Evolutionary conservation across 805 yeast species (phyloP).

Genomic region (Helenozyma baotianmanensis): DNA sequence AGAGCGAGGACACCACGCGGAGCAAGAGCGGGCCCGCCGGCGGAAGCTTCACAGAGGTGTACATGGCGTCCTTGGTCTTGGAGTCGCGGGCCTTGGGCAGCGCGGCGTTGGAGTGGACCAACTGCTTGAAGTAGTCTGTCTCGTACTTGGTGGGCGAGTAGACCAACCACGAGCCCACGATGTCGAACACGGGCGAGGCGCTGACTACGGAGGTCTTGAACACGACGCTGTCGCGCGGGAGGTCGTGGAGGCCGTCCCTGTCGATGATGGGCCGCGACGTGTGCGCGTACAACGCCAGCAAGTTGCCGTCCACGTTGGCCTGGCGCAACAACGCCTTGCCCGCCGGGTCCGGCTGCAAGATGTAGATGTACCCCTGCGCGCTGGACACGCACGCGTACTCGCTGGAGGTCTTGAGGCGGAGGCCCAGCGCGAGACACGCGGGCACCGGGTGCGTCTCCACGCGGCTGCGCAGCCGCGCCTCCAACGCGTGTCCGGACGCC

Average conservation of each 20-base stretch:
- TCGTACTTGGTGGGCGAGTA: slow-evolving; percentile 41
- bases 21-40: slow-evolving; percentile 44
- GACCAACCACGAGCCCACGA: slow-evolving; percentile 47
- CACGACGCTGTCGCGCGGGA: slow-evolving; percentile 9
- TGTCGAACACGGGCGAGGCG: slow-evolving; percentile 42
- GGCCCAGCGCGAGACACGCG: not conserved
- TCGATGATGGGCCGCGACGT: slow-evolving; percentile 7
- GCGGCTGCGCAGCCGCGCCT: slow-evolving; percentile 1
- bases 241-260: slow-evolving; percentile 3
- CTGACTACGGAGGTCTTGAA: slow-evolving; percentile 31
- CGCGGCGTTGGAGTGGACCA: slow-evolving; percentile 19
- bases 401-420: slow-evolving; percentile 10
- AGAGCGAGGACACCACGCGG: slow-evolving; percentile 44
- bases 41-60: slow-evolving; percentile 42
- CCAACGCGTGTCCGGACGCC: slow-evolving; percentile 1
- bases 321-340: not conserved
- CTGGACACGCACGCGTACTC: slow-evolving; percentile 6
- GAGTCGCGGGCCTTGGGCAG: slow-evolving; percentile 2
- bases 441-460: slow-evolving; percentile 3
- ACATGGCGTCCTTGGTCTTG: slow-evolving; percentile 7
- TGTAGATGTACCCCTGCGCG: slow-evolving; percentile 7
- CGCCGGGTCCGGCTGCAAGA: slow-evolving; percentile 5
- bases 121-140: slow-evolving; percentile 19
- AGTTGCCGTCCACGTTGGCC: slow-evolving; percentile 12
- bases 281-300: slow-evolving; percentile 11